Percentiles rank a stretch among this genome's conserved stretches.
Evolutionary conservation across 768 basidiomycete species (phyloP).

Genomic region (Exidia glandulosa): DNA sequence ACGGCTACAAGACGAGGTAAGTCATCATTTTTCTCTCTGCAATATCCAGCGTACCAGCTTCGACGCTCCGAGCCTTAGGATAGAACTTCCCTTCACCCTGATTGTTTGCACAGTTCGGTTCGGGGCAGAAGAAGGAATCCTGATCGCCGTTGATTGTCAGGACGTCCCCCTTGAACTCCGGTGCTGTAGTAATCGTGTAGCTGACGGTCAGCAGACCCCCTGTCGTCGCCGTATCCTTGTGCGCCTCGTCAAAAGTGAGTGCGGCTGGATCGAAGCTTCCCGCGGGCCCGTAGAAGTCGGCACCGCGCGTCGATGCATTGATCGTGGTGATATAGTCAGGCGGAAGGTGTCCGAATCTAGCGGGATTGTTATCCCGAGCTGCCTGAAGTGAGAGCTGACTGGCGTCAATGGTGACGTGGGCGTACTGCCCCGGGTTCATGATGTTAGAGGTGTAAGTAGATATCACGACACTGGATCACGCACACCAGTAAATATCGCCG

Average conservation of each 20-base stretch:
- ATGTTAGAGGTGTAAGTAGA: neutral
- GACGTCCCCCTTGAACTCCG: neutral
- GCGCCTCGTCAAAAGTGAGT: neutral
- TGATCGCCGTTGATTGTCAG: neutral
- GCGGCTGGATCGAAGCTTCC: neutral
- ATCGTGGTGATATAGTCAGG: neutral
- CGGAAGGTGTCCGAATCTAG: neutral
- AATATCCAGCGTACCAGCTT: neutral
- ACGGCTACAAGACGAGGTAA: no score
- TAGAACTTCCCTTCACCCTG: neutral
- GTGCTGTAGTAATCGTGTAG: neutral
- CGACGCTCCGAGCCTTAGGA: neutral
- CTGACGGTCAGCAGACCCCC: neutral
- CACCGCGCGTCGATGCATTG: neutral
- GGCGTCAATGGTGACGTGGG: neutral
- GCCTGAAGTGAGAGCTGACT: neutral
- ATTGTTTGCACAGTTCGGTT: neutral
- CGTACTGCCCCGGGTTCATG: no score
- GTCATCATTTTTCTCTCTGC: neutral
- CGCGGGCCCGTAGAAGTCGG: neutral
- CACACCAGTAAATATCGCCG: neutral
- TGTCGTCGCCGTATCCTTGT: neutral
- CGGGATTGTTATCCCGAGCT: neutral
- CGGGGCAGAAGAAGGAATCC: neutral
- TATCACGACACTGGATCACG: no score